Base-by-base conservation (phyloP, 495 filamentous ascomycete genomes). In the Penicillium pancosmium region DNA sequence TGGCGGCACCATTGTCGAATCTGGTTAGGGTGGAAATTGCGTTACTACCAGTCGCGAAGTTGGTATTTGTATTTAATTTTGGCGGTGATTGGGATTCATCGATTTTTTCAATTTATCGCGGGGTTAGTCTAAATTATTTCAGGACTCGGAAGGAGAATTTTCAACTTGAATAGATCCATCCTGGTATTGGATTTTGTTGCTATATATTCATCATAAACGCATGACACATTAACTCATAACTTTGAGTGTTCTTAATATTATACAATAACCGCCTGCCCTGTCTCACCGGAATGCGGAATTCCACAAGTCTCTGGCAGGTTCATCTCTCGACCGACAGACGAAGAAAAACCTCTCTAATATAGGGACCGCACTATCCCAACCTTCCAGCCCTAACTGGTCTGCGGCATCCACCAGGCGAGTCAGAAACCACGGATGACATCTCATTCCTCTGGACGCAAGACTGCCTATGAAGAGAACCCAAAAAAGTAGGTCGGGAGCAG, bases 271-370 rank as follows among this genome's bases (percentile, higher is more conserved):
- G 46, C 46, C 10, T 18, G 16, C 13, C 15, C 8, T 7, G 16
- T 12, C 11, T n/a, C 15, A 18, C 16, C 41, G 46, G 23, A 58
- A 58, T 7, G 56, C 56, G n/a, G 55, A 43, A n/a, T 55, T n/a
- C 64, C 57, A 66, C 16, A 64, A 16, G 2, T 51, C 46, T 16
- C 44, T 63, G 6, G 59, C 61, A 1, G 54, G 54, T 25, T 56
- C 62, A 47, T 61, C 61, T 41, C 31, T 21, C 15, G 35, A 18
- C 16, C 64, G 56, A 53, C 23, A 58, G 3, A 56, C 50, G 53
- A 63, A 67, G 44, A 62, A 59, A 16, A 58, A 67, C 9, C 44
- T 41, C 50, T 67, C 49, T 50, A 64, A 54, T 21, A 61, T 10
- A 12, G 35, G 10, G 4, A 54, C 31, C 27, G 56, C 57, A 55